Percentiles rank a stretch among this genome's conserved stretches.
These are phyloP conservation scores for Huntiella omanensis DNA, from an alignment of 2,329 filamentous ascomycete genomes.

Conservation along the genomic window DNA sequence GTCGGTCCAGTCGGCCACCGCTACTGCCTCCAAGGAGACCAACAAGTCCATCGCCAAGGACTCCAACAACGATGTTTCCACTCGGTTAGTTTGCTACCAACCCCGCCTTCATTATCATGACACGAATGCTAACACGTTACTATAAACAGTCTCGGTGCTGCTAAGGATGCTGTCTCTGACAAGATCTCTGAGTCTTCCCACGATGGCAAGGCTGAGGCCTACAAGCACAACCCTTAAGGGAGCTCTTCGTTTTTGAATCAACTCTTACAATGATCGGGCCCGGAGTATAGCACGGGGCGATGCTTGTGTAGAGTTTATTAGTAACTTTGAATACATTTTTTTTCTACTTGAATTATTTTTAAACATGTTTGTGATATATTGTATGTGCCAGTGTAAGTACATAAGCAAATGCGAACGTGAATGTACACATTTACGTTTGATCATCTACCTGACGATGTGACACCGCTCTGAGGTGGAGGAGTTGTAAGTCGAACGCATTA, in stretches of 20 bases:
- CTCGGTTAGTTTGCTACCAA: conserved; percentile 26
- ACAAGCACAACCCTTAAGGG: conserved; percentile 19
- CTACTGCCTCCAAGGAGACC: conserved; percentile 45
- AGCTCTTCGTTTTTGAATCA: neutral
- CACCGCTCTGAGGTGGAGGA: too few species aligned
- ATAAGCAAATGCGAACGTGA: too few species aligned
- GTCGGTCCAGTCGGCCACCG: conserved; percentile 37
- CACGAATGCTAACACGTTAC: conserved; percentile 16
- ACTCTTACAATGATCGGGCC: neutral
- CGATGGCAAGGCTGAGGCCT: conserved; percentile 23
- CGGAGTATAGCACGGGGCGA: conserved; percentile 1
- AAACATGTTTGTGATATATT: too few species aligned
- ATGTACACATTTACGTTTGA: too few species aligned
- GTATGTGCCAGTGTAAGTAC: too few species aligned
- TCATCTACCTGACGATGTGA: too few species aligned
- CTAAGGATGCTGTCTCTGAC: conserved; percentile 30
- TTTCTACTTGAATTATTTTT: too few species aligned
- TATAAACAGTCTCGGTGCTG: conserved; percentile 22
- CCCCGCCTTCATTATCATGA: neutral
- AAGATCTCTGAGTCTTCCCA: conserved; percentile 26
- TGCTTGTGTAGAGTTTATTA: neutral
- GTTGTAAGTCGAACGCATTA: too few species aligned
- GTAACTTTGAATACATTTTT: too few species aligned
- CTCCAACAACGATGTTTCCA: conserved; percentile 29
- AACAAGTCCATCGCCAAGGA: conserved; percentile 55